Base-by-base conservation (phyloP, 352 stramenopile genomes). In the Globisporangium polare region DNA sequence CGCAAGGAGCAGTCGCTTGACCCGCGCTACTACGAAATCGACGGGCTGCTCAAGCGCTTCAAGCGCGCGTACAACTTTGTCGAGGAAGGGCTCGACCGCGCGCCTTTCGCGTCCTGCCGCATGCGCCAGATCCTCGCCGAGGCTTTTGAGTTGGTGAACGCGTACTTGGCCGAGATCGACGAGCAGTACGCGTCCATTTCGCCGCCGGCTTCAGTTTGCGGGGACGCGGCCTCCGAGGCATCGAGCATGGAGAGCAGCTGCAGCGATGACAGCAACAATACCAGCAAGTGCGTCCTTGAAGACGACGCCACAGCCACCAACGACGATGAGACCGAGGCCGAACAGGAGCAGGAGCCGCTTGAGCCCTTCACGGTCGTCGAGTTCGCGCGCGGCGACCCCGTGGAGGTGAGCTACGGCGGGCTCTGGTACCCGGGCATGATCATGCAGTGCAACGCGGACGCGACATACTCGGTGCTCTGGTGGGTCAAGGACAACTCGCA, bases 401-500 rank as follows among this genome's bases (percentile, higher is more conserved):
- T 93, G 9, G 82, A 93, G 62, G 74, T 90, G 10, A 35, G 72
- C 7, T 74, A 82, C 39, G 71, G 74, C 51, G 69, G 61, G 22
- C 49, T 82, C 49, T 92, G 83, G 83, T 89, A 87, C 49, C 76
- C 73, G 0, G 83, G 81, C 17, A 83, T 89, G 50, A 65, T 90
- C 41, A 68, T 90, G 49, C 73, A 89, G 37, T 72, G 69, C 52
- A 89, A 90, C 50, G 66, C 70, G 47, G 74, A 80, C 55, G 56
- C 52, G 5, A 83, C 72, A 17, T 93, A 93, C 70, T 87, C 84
- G 46, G 78, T 93, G 33, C 50, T 91, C 12, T 93, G 84, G 84
- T 93, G 84, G 81, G 80, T 88, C 65, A 74, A 86, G 31, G 78
- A 90, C 69, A 88, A 89, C 62, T 91, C 81, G 13, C 84, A 93